Conservation (phyloP, 306 rosid genomes). For the Elaeagnus macrophylla region DNA sequence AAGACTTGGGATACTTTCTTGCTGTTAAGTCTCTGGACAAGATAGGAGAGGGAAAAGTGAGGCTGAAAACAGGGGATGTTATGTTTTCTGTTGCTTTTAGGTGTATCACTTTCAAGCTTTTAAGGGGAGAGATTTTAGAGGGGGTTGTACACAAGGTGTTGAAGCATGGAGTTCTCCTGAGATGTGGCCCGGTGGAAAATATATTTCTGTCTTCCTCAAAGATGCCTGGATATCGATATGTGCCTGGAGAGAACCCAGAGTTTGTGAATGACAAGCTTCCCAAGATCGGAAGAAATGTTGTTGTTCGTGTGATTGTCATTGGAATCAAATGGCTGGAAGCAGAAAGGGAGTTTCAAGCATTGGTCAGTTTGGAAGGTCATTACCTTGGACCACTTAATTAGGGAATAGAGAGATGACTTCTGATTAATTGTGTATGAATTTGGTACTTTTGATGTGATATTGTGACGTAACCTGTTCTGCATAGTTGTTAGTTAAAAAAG, state of each 20-base stretch:
- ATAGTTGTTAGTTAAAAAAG: no score
- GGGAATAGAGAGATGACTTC: neutral
- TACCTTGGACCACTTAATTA: slow-evolving; percentile 63
- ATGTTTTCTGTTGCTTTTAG: slow-evolving; percentile 68
- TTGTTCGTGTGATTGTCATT: slow-evolving; percentile 55
- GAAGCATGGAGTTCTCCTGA: slow-evolving; percentile 78
- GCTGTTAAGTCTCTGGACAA: slow-evolving; percentile 64
- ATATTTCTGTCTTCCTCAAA: slow-evolving; percentile 52
- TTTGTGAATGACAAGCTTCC: slow-evolving; percentile 54
- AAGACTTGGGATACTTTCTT: slow-evolving; percentile 64
- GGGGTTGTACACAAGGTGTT: slow-evolving; percentile 72
- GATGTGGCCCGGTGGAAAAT: slow-evolving; percentile 75
- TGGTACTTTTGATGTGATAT: no score
- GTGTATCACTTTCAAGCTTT: slow-evolving; percentile 65
- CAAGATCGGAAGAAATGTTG: slow-evolving; percentile 50
- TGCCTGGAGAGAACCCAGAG: slow-evolving; percentile 58
- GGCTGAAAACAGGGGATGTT: slow-evolving; percentile 70
- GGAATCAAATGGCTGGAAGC: slow-evolving; percentile 93
- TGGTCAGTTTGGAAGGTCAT: slow-evolving; percentile 81
- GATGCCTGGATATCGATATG: slow-evolving; percentile 65
- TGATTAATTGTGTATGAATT: no score
- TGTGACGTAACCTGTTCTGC: no score
- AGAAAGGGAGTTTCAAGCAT: slow-evolving; percentile 76
- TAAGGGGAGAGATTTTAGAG: slow-evolving; percentile 66
- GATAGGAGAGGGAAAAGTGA: slow-evolving; percentile 75